These are phyloP conservation scores for Yamadazyma oceani DNA, from an alignment of 1,139 yeast species.

Conservation along the genomic window DNA sequence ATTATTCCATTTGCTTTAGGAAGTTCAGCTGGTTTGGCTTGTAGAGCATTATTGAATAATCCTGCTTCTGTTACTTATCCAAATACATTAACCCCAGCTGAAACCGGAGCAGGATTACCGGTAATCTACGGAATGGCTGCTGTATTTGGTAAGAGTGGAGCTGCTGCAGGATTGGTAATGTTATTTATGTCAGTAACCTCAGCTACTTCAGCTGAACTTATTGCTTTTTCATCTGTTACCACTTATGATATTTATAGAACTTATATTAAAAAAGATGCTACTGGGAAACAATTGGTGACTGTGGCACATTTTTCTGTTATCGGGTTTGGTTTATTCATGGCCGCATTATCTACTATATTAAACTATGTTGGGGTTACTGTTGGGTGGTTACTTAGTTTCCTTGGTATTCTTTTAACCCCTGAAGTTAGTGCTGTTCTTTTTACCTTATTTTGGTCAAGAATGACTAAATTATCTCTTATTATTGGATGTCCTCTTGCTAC, in stretches of 20 bases:
- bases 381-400: conserved; percentile 32
- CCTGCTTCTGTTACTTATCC: conserved; percentile 31
- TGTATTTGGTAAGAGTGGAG: conserved; percentile 34
- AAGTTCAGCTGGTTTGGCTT: conserved; percentile 34
- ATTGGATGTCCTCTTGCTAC: conserved; percentile 51
- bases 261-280: conserved; percentile 33
- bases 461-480: conserved; percentile 39
- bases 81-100: conserved; percentile 20
- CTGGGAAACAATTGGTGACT: conserved; percentile 31
- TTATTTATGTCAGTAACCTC: conserved; percentile 40
- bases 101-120: conserved; percentile 22
- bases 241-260: conserved; percentile 38
- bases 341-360: conserved; percentile 29
- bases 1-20: conserved; percentile 39
- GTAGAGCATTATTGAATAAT: conserved; percentile 31
- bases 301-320: conserved; percentile 28
- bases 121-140: conserved; percentile 22
- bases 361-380: conserved; percentile 30
- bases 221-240: conserved; percentile 36
- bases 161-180: conserved; percentile 35
- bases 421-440: conserved; percentile 36
- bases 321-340: conserved; percentile 28
- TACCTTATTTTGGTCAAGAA: conserved; percentile 49
- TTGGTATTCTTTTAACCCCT: conserved; percentile 34
- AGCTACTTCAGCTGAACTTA: conserved; percentile 38